phyloP scores from a whole-genome alignment of 768 basidiomycete species.

The Lactifluus echinatus region DNA sequence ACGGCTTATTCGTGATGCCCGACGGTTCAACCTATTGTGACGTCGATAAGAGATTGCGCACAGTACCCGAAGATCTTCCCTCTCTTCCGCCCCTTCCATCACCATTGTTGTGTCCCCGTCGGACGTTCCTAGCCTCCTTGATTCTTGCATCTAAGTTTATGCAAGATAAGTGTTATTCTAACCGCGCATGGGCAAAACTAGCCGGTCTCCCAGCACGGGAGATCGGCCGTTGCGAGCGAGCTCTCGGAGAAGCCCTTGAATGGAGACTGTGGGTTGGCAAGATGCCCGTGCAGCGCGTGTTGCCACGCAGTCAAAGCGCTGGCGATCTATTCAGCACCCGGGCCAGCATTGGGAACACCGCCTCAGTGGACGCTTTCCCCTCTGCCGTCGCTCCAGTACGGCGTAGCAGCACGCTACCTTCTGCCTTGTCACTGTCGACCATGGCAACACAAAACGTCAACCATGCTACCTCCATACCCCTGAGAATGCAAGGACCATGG shows the following conservation, averaged over 20 bases:
- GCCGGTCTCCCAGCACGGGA: conserved; percentile 82
- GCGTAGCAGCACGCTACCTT: conserved; percentile 12
- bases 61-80: conserved; percentile 23
- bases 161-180: conserved; percentile 90
- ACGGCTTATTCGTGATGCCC: conserved; percentile 3
- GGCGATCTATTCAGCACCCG: not conserved
- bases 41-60: conserved; percentile 16
- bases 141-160: conserved; percentile 89
- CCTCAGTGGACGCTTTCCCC: not conserved
- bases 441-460: not conserved
- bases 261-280: conserved; percentile 96
- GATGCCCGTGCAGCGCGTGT: conserved; percentile 26
- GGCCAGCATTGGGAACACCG: not conserved
- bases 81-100: conserved; percentile 50
- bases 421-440: not conserved
- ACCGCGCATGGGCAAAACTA: conserved; percentile 89
- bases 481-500: conserved; percentile 7
- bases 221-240: conserved; percentile 82
- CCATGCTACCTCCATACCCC: not conserved
- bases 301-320: conserved; percentile 15
- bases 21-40: conserved; percentile 8
- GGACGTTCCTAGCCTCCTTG: conserved; percentile 80
- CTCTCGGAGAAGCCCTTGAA: conserved; percentile 74
- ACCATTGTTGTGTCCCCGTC: conserved; percentile 78
- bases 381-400: not conserved